Conservation (phyloP, 2,329 filamentous ascomycete genomes). For the Aspergillus tubingensis region DNA sequence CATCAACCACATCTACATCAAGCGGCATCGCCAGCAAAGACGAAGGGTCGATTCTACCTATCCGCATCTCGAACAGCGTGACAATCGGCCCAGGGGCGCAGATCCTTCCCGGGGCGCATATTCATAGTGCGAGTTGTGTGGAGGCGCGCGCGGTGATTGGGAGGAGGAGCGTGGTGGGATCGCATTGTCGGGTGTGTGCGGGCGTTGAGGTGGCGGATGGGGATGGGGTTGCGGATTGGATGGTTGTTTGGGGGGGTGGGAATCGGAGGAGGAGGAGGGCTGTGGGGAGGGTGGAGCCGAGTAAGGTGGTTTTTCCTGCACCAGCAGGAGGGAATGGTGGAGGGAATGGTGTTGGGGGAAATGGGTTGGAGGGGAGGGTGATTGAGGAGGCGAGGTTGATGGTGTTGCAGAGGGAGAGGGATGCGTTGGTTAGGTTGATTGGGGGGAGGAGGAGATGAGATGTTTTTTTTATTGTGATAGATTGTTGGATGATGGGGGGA, state of each 20-base stretch:
- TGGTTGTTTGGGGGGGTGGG: slow-evolving; percentile 69
- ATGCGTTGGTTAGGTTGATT: slow-evolving; percentile 67
- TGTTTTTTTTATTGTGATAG: not conserved
- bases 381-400: slow-evolving; percentile 65
- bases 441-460: slow-evolving; percentile 31
- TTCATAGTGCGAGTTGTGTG: slow-evolving; percentile 40
- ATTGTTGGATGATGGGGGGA: not conserved
- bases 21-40: not conserved
- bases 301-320: slow-evolving; percentile 7
- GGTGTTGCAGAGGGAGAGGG: slow-evolving; percentile 67
- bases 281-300: slow-evolving; percentile 15
- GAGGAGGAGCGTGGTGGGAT: slow-evolving; percentile 36
- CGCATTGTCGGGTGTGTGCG: slow-evolving; percentile 69
- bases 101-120: slow-evolving; percentile 40
- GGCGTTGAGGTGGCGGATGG: slow-evolving; percentile 60
- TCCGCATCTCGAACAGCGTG: slow-evolving; percentile 42
- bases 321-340: slow-evolving; percentile 14
- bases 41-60: slow-evolving; percentile 8
- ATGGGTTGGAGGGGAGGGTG: slow-evolving; percentile 56
- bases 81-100: slow-evolving; percentile 41
- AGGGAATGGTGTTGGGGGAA: slow-evolving; percentile 19
- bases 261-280: slow-evolving; percentile 31
- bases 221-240: slow-evolving; percentile 64
- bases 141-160: slow-evolving; percentile 50
- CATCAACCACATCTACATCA: not conserved